Percentiles rank a stretch among this genome's conserved stretches.
These are phyloP conservation scores for Globisporangium solare DNA, from an alignment of 352 stramenopile genomes.

Conservation along the genomic window DNA sequence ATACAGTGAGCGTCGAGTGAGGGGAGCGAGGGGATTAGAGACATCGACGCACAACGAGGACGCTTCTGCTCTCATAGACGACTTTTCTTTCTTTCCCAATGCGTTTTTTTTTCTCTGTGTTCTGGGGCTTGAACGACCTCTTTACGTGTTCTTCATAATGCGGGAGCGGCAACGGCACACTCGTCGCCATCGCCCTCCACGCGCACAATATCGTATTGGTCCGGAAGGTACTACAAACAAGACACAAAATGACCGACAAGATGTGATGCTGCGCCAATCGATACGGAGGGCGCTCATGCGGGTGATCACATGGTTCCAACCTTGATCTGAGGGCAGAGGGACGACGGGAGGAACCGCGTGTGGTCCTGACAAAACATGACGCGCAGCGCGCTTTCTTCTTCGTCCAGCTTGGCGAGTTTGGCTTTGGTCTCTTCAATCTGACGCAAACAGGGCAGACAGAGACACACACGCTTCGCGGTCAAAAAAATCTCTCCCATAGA, in stretches of 20 bases:
- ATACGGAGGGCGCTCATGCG: no score
- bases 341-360: constrained; percentile 60
- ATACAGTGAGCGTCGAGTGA: background rate
- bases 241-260: background rate
- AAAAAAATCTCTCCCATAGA: constrained; percentile 2
- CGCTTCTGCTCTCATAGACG: no score
- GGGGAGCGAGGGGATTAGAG: background rate
- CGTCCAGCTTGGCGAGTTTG: constrained; percentile 41
- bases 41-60: no score
- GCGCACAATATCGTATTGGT: constrained; percentile 42
- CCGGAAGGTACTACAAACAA: constrained; percentile 37
- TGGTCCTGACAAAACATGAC: constrained; percentile 52
- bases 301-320: constrained; percentile 18
- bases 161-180: no score
- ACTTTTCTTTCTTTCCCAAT: no score
- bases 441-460: background rate
- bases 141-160: no score
- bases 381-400: constrained; percentile 42
- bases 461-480: background rate
- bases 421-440: constrained; percentile 53
- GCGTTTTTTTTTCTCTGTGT: no score
- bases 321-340: constrained; percentile 69
- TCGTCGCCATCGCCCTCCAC: constrained; percentile 5
- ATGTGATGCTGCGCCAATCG: background rate
- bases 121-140: no score